Evolutionary conservation across 352 stramenopile genomes (phyloP).

Genomic region (Globisporangium paroecandrum): DNA sequence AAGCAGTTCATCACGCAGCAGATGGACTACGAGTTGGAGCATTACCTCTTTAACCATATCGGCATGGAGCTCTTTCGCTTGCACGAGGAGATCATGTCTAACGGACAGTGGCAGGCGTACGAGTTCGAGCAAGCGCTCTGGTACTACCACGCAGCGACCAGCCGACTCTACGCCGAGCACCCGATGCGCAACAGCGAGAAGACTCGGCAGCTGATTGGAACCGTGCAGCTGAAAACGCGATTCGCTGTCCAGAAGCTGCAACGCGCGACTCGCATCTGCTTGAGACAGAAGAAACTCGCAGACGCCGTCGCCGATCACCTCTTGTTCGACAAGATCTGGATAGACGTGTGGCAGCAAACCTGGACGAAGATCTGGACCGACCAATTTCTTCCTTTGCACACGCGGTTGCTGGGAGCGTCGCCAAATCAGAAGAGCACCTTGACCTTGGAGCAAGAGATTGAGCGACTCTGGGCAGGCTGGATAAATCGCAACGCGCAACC

Average conservation of each 20-base stretch:
- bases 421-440: not conserved
- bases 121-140: slow-evolving; percentile 58
- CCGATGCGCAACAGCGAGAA: slow-evolving; percentile 47
- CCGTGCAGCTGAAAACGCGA: slow-evolving; percentile 34
- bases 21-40: slow-evolving; percentile 53
- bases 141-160: slow-evolving; percentile 47
- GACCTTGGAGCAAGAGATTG: slow-evolving; percentile 14
- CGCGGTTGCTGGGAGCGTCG: not conserved
- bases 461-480: slow-evolving; percentile 18
- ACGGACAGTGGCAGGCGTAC: slow-evolving; percentile 56
- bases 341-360: slow-evolving; percentile 11
- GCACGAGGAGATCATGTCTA: slow-evolving; percentile 46
- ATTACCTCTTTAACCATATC: slow-evolving; percentile 49
- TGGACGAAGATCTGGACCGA: slow-evolving; percentile 17
- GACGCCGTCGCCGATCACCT: slow-evolving; percentile 11
- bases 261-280: slow-evolving; percentile 20
- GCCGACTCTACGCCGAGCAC: slow-evolving; percentile 45
- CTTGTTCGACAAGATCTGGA: slow-evolving; percentile 23
- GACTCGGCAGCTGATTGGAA: slow-evolving; percentile 39
- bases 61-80: slow-evolving; percentile 34
- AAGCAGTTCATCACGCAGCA: slow-evolving; percentile 65
- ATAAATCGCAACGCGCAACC: not conserved
- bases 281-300: slow-evolving; percentile 15
- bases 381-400: not conserved
- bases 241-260: slow-evolving; percentile 41